Base-by-base conservation (phyloP, 257 asterid genomes). In the Schizonepeta tenuifolia region DNA sequence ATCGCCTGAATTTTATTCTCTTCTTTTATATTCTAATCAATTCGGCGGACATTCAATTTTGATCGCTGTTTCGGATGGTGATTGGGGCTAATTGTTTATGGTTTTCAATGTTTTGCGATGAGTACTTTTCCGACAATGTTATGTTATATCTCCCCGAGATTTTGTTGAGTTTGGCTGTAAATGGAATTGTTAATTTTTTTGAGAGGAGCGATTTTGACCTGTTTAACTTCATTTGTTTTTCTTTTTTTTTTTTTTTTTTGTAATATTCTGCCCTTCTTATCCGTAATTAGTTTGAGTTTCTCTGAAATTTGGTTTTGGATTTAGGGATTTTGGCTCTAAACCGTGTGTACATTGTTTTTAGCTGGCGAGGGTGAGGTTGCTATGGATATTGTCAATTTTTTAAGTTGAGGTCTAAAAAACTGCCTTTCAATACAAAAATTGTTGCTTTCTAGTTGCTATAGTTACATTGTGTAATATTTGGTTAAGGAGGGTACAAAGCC, bases 21-120 rank as follows among this genome's bases (percentile, higher is more conserved):
- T 14, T n/a, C 9, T 28, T 51, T 5, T 24, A 9, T 13, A 24
- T 20, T 41, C 49, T 53, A 57, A 51, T 44, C 6, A 43, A 46
- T 5, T 13, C 33, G 4, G 1, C 6, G 41, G 18, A 21, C 43
- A 44, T n/a, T 28, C 68, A 35, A 46, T 69, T 61, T 35, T 57
- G 40, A 58, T 79, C 72, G 65, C 35, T 14, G 63, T 54, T 74
- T 65, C 73, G 64, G 22, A 36, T 65, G 40, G 51, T 50, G 53
- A 58, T 75, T 58, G 77, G 57, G 55, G 24, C 9, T 63, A 9
- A 56, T 62, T 18, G 6, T 56, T 41, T 22, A 18, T 69, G 76
- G 65, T 46, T 64, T 64, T 79, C 31, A 8, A 47, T 33, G 22
- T 33, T 57, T 46, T 13, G 33, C 66, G n/a, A 46, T 73, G 21